Percentiles rank a stretch among this genome's conserved stretches.
Evolutionary conservation across 2,329 filamentous ascomycete genomes (phyloP).

Genomic region (Aspergillus versicolor): DNA sequence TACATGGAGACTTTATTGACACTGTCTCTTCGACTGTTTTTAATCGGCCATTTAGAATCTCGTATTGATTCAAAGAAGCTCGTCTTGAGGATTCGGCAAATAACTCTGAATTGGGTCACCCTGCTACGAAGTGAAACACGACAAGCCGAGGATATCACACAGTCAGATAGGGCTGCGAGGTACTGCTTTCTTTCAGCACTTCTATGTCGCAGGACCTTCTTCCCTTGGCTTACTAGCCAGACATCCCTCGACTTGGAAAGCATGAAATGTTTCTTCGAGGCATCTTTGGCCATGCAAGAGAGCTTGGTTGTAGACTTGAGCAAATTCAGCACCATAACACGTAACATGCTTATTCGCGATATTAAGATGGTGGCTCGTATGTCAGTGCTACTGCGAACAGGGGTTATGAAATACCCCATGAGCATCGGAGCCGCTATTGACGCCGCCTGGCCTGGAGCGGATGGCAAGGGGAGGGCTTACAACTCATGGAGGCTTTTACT

Average conservation of each 20-base stretch:
- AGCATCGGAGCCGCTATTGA: slow-evolving; percentile 39
- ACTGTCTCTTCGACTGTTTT: slow-evolving; percentile 45
- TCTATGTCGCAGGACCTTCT: slow-evolving; percentile 54
- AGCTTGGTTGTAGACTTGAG: slow-evolving; percentile 41
- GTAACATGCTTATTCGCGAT: slow-evolving; percentile 48
- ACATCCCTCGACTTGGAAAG: slow-evolving; percentile 7
- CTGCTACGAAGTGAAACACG: slow-evolving; percentile 49
- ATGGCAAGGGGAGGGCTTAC: slow-evolving; percentile 17
- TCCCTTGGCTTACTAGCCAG: slow-evolving; percentile 7
- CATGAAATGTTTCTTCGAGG: slow-evolving; percentile 36
- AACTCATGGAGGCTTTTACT: slow-evolving; percentile 24
- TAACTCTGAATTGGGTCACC: slow-evolving; percentile 53
- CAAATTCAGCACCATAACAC: slow-evolving; percentile 33
- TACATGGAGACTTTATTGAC: slow-evolving; percentile 60
- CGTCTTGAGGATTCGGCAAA: slow-evolving; percentile 43
- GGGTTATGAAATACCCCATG: slow-evolving; percentile 31
- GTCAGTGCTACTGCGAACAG: slow-evolving; percentile 31
- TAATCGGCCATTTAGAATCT: slow-evolving; percentile 24
- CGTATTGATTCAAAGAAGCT: slow-evolving; percentile 25
- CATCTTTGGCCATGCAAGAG: slow-evolving; percentile 50
- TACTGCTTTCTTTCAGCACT: slow-evolving; percentile 58
- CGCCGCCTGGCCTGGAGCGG: slow-evolving; percentile 44
- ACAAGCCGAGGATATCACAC: slow-evolving; percentile 37
- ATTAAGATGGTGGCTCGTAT: slow-evolving; percentile 45
- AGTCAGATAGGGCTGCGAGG: slow-evolving; percentile 37